Conservation (phyloP, 306 rosid genomes). For the Citrullus mucosospermus region DNA sequence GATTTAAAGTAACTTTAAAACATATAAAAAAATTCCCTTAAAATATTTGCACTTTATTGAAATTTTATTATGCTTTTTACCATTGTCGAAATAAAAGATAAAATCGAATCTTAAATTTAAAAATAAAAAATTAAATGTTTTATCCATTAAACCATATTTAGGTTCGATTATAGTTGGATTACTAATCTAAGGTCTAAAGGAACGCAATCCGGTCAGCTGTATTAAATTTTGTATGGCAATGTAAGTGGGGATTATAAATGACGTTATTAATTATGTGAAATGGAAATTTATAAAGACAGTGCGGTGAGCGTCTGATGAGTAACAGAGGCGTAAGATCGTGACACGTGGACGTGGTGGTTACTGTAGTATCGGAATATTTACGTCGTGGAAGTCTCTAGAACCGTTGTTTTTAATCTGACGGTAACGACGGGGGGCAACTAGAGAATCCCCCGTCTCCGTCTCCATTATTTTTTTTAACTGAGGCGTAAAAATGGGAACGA, state of each 20-base stretch:
- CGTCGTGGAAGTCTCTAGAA: constrained; percentile 1
- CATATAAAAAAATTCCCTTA: no score
- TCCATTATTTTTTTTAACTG: background rate
- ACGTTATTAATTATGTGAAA: background rate
- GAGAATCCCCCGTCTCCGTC: background rate
- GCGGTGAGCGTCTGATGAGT: background rate
- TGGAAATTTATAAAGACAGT: background rate
- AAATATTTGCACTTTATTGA: no score
- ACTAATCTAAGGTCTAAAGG: no score
- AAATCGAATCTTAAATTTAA: no score
- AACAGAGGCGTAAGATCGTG: background rate
- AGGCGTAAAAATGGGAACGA: background rate
- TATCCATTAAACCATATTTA: no score
- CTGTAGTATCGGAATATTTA: background rate
- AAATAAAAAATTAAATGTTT: no score
- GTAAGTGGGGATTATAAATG: background rate
- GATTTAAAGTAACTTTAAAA: no score
- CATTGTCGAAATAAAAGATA: no score
- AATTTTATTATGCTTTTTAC: no score
- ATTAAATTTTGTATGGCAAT: background rate
- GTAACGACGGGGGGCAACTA: background rate
- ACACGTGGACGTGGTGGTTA: background rate
- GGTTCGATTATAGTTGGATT: no score
- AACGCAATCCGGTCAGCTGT: background rate
- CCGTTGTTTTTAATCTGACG: constrained; percentile 1